Evolutionary conservation across 768 basidiomycete genomes (phyloP).

Genomic region (Pilatotrama ljubarskyi): DNA sequence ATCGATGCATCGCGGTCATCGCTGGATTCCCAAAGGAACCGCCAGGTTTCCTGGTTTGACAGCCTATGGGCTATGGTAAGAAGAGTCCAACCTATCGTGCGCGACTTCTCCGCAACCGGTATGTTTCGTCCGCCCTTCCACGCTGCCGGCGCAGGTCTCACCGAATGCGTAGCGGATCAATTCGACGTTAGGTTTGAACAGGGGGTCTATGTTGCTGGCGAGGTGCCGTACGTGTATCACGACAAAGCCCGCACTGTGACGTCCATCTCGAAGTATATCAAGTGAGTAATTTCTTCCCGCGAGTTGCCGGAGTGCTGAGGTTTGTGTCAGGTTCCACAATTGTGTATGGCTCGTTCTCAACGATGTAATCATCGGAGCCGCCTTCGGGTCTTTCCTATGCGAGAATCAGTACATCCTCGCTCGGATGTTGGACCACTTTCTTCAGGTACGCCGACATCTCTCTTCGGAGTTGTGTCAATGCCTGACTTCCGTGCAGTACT

Average conservation of each 20-base stretch:
- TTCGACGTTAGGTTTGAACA: slow-evolving; percentile 23
- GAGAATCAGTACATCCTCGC: slow-evolving; percentile 62
- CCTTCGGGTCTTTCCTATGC: slow-evolving; percentile 66
- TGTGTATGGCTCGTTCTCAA: slow-evolving; percentile 89
- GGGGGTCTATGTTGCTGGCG: slow-evolving; percentile 33
- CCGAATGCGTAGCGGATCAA: slow-evolving; percentile 17
- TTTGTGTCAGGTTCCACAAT: slow-evolving; percentile 93
- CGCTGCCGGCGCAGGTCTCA: not conserved
- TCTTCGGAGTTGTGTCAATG: not conserved
- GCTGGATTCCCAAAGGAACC: too few relatives aligned
- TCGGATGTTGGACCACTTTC: slow-evolving; percentile 20
- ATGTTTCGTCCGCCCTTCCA: not conserved
- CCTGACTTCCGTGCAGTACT: slow-evolving; percentile 25
- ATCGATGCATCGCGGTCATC: too few relatives aligned
- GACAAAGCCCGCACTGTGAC: slow-evolving; percentile 18
- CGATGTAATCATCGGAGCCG: slow-evolving; percentile 83
- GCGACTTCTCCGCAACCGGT: slow-evolving; percentile 14
- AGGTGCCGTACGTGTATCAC: slow-evolving; percentile 34
- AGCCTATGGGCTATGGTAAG: not conserved
- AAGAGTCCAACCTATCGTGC: not conserved
- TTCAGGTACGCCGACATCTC: slow-evolving; percentile 28
- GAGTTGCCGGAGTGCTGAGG: too few relatives aligned
- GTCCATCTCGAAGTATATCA: slow-evolving; percentile 60
- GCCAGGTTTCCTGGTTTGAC: too few relatives aligned
- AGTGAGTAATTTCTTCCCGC: too few relatives aligned